These are phyloP conservation scores for Croton setiger DNA, from an alignment of 441 rosid genomes.

Conservation along the genomic window DNA sequence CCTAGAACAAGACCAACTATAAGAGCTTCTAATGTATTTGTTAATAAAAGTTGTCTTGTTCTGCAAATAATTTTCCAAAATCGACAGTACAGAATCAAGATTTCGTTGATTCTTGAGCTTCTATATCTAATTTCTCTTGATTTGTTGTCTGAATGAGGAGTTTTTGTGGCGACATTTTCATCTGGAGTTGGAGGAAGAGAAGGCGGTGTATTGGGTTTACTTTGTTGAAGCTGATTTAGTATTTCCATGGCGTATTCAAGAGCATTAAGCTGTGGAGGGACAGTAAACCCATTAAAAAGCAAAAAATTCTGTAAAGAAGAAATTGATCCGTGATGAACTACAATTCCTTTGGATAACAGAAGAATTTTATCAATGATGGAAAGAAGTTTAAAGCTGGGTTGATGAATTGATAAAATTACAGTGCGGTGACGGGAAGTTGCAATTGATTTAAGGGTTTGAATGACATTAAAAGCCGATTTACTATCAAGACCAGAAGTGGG, in stretches of 20 bases:
- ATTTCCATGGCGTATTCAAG: conserved; percentile 89
- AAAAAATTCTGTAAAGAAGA: conserved; percentile 50
- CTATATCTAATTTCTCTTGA: conserved; percentile 32
- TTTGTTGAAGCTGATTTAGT: conserved; percentile 43
- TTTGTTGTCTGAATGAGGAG: conserved; percentile 15
- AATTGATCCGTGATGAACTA: conserved; percentile 72
- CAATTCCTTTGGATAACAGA: conserved; percentile 62
- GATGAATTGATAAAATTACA: conserved; percentile 77
- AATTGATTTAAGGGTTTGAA: conserved; percentile 58
- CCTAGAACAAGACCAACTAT: conserved; percentile 83
- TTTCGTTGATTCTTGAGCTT: conserved; percentile 61
- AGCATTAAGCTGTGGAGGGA: conserved; percentile 83
- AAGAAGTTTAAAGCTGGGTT: conserved; percentile 89
- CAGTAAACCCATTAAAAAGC: conserved; percentile 51
- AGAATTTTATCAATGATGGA: conserved; percentile 56
- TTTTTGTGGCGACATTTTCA: conserved; percentile 5
- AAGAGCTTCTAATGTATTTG: conserved; percentile 73
- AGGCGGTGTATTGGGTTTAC: conserved; percentile 21
- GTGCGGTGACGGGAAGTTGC: conserved; percentile 62
- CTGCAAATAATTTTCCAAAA: conserved; percentile 82
- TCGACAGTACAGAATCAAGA: conserved; percentile 46
- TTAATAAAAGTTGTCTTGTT: conserved; percentile 75
- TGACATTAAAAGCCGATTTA: conserved; percentile 71
- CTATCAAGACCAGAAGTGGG: conserved; percentile 92
- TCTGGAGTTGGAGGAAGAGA: conserved; percentile 22